These are phyloP conservation scores for Spinacia oleracea DNA, from an alignment of 179 eudicot species.

Conservation along the genomic window DNA sequence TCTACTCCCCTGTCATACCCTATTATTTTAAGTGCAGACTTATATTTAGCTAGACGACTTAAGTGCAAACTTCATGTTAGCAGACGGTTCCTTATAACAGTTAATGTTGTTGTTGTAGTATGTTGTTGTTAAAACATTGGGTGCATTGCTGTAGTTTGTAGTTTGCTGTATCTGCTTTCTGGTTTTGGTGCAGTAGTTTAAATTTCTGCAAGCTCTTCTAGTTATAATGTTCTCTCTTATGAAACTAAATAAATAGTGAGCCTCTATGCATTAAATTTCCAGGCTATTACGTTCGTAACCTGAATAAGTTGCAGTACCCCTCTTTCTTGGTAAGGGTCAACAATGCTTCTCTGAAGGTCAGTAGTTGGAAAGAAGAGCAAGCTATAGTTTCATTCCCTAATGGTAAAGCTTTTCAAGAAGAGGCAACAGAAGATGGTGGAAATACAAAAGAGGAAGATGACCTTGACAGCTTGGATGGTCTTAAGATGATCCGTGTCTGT, in stretches of 20 bases:
- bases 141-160: too few species aligned
- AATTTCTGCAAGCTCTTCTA: too few species aligned
- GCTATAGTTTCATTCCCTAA: slow-evolving; percentile 22
- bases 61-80: too few species aligned
- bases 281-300: slow-evolving; percentile 37
- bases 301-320: slow-evolving; percentile 30
- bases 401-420: slow-evolving; percentile 23
- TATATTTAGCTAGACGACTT: too few species aligned
- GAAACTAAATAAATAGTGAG: background rate
- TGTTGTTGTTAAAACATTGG: too few species aligned
- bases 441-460: slow-evolving; percentile 24
- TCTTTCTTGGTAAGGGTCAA: slow-evolving; percentile 35
- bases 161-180: background rate
- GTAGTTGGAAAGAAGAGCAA: slow-evolving; percentile 38
- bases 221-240: background rate
- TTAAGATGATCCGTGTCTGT: slow-evolving; percentile 65
- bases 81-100: too few species aligned
- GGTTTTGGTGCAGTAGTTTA: background rate
- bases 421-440: slow-evolving; percentile 23
- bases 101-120: too few species aligned
- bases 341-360: slow-evolving; percentile 38
- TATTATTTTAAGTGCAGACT: too few species aligned
- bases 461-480: slow-evolving; percentile 38
- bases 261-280: background rate
- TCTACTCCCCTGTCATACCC: too few species aligned